Conservation (phyloP, 2,329 filamentous ascomycete species). For the Xylariaceae sp. region DNA sequence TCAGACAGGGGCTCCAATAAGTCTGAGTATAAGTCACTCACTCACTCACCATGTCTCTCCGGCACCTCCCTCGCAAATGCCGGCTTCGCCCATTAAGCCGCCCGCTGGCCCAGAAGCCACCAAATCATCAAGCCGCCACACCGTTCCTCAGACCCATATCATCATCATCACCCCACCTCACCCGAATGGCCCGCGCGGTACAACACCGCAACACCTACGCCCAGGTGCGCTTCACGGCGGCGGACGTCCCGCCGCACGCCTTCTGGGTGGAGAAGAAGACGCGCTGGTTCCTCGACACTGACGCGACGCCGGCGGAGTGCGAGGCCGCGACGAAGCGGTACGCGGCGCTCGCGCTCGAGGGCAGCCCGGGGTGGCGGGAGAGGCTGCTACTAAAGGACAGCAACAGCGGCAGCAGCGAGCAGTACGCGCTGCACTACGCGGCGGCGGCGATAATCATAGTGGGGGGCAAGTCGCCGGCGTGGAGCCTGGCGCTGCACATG, state of each 20-base stretch:
- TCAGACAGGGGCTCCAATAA: neutral
- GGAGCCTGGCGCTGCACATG: conserved; percentile 38
- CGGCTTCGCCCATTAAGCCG: conserved; percentile 11
- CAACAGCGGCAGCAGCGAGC: neutral
- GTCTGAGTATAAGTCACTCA: conserved; percentile 2
- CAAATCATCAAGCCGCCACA: conserved; percentile 1
- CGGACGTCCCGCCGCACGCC: conserved; percentile 33
- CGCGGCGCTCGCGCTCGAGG: conserved; percentile 26
- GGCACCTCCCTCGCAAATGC: conserved; percentile 11
- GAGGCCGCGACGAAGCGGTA: conserved; percentile 29
- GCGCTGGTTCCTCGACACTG: conserved; percentile 23
- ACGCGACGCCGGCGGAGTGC: conserved; percentile 30
- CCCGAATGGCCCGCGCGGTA: neutral
- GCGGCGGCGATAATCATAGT: conserved; percentile 30
- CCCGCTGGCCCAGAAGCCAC: neutral
- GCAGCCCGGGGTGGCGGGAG: conserved; percentile 32
- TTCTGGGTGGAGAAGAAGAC: too few species aligned
- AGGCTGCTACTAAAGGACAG: conserved; percentile 20
- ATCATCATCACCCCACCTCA: conserved; percentile 1
- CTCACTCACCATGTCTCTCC: conserved; percentile 4
- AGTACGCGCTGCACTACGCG: conserved; percentile 38
- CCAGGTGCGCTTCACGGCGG: conserved; percentile 27
- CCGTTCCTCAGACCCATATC: neutral
- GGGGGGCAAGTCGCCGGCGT: conserved; percentile 4
- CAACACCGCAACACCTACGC: conserved; percentile 15